Evolutionary conservation across 495 filamentous ascomycete genomes (phyloP).

Genomic region (Bacidia rubella): DNA sequence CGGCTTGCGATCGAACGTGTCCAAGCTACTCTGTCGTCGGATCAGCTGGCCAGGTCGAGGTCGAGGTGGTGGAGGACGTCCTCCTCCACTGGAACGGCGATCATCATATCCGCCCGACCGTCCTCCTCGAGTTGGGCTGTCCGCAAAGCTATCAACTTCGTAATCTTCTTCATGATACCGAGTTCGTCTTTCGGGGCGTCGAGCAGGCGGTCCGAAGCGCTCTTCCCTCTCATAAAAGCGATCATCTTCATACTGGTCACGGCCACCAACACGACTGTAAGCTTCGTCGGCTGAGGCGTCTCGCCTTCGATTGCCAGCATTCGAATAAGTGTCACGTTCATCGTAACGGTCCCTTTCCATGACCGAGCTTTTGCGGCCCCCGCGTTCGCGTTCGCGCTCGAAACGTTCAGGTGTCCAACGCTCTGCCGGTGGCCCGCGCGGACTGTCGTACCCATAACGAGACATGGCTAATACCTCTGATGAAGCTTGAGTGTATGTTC

Average conservation of each 20-base stretch:
- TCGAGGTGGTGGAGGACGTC: conserved; percentile 15
- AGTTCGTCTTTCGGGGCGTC: conserved; percentile 25
- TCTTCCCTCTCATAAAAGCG: conserved; percentile 41
- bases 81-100: conserved; percentile 19
- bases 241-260: conserved; percentile 38
- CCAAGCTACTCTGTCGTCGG: conserved; percentile 53
- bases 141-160: conserved; percentile 28
- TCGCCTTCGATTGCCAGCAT: conserved; percentile 8
- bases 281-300: conserved; percentile 24
- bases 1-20: conserved; percentile 59
- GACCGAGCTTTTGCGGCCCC: conserved; percentile 27
- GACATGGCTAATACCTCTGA: no score
- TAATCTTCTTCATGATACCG: conserved; percentile 35
- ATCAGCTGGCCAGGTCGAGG: conserved; percentile 40
- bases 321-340: conserved; percentile 18
- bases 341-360: conserved; percentile 31
- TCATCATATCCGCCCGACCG: conserved; percentile 28
- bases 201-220: conserved; percentile 39
- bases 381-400: conserved; percentile 35
- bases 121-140: conserved; percentile 22
- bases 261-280: conserved; percentile 24
- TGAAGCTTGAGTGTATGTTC: no score
- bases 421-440: conserved; percentile 14
- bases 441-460: conserved; percentile 28
- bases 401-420: conserved; percentile 36